Base-by-base conservation (phyloP, 495 filamentous ascomycete genomes). In the Sphaerosporella brunnea region DNA sequence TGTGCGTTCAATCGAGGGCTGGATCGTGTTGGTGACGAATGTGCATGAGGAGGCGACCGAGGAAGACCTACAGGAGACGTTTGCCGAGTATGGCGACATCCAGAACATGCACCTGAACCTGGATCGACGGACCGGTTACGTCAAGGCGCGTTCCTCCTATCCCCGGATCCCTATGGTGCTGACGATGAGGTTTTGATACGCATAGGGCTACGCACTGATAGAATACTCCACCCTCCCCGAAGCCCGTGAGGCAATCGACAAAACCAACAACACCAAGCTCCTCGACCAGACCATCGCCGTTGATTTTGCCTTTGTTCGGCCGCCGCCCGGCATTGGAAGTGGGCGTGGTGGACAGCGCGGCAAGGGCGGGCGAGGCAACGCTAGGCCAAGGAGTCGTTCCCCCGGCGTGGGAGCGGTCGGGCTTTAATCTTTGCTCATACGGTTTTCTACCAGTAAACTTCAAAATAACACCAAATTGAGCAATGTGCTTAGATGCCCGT, bases 1-100 rank as follows among this genome's bases (percentile, higher is more conserved):
- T 11, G 92, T 99, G 44, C 84, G 92, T 63, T 93, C 84, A 51
- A 95, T 99, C 62, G 92, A 99, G 64, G 92, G 92, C 53, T 99
- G 92, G 92, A 96, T 99, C 65, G 72, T 99, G 53, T 79, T 95
- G 49, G 86, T 80, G 50, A 93, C 87, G 16, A 95, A 96, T 63
- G 84, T 96, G 34, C 90, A 99, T 64, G 92, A 96, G 62, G 92
- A 99, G 66, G 84, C 92, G 15, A 84, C 78, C 57, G 92, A 99
- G 67, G 92, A 99, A 65, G 85, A 93, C 51, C 65, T 99, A 23
- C 85, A 80, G 45, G 92, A 99, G 61, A 71, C 82, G 55, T 99
- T 99, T 65, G 84, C 80, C 43, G 92, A 99, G 57, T 93, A 78
- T 61, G 92, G 92, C 50, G 85, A 94, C 65, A 93, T 99, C 61